Conservation (phyloP, 176 grass and related monocot species). For the Hordeum vulgare region MorexV3_pseudomolecules_assembly NC_058520.1:437414874-437415373, state of each 20-base stretch:
- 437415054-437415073: neutral
- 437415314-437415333: too few relatives aligned
- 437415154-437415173: conserved; percentile 9
- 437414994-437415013: neutral
- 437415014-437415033: neutral
- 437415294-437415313: too few relatives aligned
- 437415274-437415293: too few relatives aligned
- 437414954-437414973: neutral
- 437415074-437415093: neutral
- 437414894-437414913: neutral
- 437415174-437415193: neutral
- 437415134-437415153: neutral
- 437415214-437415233: too few relatives aligned
- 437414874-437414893: neutral
- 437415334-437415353: too few relatives aligned
- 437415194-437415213: neutral
- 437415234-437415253: too few relatives aligned
- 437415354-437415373: too few relatives aligned
- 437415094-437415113: conserved; percentile 2
- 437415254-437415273: too few relatives aligned
- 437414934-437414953: neutral
- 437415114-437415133: neutral
- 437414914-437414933: neutral
- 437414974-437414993: neutral
- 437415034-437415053: neutral